Percentiles rank a stretch among this genome's conserved stretches.
Evolutionary conservation across 176 grass and related monocot genomes (phyloP).

Genomic region (Avena insularis): DNA sequence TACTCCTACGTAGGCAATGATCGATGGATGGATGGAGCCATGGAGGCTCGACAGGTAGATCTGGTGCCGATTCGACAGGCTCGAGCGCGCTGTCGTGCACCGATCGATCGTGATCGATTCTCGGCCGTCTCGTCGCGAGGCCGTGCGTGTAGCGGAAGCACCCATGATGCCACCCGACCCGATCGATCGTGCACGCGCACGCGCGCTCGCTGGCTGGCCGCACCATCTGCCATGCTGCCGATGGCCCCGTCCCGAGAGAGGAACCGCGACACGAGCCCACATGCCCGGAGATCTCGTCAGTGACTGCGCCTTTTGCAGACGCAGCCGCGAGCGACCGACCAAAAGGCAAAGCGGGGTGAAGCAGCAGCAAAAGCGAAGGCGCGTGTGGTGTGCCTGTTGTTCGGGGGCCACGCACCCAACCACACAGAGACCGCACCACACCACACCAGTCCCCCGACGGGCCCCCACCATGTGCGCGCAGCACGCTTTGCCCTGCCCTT

Average conservation of each 20-base stretch:
- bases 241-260: background rate
- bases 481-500: background rate
- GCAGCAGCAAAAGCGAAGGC: background rate
- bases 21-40: too few relatives aligned
- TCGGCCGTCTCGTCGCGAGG: too few relatives aligned
- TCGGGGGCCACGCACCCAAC: constrained; percentile 4
- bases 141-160: too few relatives aligned
- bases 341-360: background rate
- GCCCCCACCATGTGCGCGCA: constrained; percentile 51
- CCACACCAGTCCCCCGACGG: background rate
- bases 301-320: background rate
- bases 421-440: background rate
- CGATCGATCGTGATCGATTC: too few relatives aligned
- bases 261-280: background rate
- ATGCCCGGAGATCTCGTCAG: constrained; percentile 18
- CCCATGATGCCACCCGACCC: too few relatives aligned
- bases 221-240: background rate
- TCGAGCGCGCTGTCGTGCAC: too few relatives aligned
- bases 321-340: background rate
- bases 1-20: too few relatives aligned
- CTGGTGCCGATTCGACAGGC: too few relatives aligned
- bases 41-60: too few relatives aligned
- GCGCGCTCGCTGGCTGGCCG: background rate
- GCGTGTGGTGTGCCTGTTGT: background rate
- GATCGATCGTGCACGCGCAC: background rate